Percentiles rank a stretch among this genome's conserved stretches.
phyloP scores from a whole-genome alignment of 2,329 filamentous ascomycete species.

The Aspergillus floridensis region DNA sequence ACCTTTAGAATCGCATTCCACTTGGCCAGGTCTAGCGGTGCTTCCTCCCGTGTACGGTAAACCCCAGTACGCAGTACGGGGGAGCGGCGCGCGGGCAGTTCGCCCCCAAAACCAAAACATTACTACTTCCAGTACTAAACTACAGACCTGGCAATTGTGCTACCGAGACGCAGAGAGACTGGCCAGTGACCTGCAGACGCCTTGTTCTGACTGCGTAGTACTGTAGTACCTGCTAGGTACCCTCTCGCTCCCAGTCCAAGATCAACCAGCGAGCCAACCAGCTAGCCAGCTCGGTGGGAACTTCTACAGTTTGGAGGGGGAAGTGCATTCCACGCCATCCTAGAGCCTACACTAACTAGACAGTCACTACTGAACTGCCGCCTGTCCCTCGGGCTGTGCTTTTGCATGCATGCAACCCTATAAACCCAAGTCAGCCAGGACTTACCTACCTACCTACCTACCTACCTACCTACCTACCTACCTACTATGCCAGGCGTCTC shows the following conservation, averaged over 20 bases:
- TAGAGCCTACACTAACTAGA: neutral
- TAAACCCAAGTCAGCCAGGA: neutral
- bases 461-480: no score
- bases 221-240: neutral
- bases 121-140: no score
- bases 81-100: neutral
- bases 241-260: neutral
- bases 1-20: neutral
- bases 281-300: neutral
- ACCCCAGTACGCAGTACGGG: neutral
- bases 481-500: neutral
- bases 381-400: neutral
- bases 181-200: neutral
- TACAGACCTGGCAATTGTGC: no score
- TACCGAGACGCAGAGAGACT: neutral
- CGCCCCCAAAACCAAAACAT: neutral
- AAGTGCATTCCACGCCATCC: neutral
- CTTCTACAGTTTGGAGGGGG: neutral
- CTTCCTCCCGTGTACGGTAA: neutral
- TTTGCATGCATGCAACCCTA: neutral
- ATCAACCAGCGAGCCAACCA: neutral
- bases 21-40: neutral
- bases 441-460: no score
- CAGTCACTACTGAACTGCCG: neutral
- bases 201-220: neutral